These are phyloP conservation scores for Endogone sp. DNA, from an alignment of 192 early-diverging fungal species.

Conservation along the genomic window DNA sequence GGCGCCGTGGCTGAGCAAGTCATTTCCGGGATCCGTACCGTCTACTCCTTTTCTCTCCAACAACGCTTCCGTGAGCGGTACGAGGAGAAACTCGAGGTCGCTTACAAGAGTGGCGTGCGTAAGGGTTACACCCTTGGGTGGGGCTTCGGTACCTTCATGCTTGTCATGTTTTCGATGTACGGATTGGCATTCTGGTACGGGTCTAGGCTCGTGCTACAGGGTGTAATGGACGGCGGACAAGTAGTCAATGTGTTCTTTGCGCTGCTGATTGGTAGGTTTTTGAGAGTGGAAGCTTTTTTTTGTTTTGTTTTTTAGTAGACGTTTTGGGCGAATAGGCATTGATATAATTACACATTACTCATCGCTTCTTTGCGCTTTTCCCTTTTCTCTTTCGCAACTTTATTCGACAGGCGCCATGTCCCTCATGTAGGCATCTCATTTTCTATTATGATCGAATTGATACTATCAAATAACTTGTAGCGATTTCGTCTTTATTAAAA, in stretches of 20 bases:
- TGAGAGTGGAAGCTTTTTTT: conserved; percentile 39
- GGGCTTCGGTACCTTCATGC: conserved; percentile 72
- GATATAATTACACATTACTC: too few species aligned
- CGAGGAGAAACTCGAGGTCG: conserved; percentile 52
- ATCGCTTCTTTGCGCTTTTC: not conserved
- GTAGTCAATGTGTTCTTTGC: conserved; percentile 88
- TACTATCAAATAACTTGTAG: too few species aligned
- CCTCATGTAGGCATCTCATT: not conserved
- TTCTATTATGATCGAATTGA: too few species aligned
- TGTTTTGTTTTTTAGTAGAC: too few species aligned
- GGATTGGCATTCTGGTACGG: conserved; percentile 87
- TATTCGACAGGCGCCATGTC: not conserved
- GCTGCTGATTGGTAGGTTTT: conserved; percentile 72
- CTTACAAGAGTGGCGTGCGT: conserved; percentile 57
- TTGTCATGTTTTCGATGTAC: conserved; percentile 72
- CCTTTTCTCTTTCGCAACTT: not conserved
- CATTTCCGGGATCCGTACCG: conserved; percentile 80
- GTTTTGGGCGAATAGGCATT: too few species aligned
- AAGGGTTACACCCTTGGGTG: conserved; percentile 56
- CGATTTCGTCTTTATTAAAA: too few species aligned
- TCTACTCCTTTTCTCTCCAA: conserved; percentile 80
- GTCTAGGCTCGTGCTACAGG: conserved; percentile 44
- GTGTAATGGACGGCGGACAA: conserved; percentile 33
- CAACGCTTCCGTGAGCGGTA: conserved; percentile 65
- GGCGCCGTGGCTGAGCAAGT: conserved; percentile 86